Conservation (phyloP, 768 basidiomycete species). For the Lentinula detonsa region DNA sequence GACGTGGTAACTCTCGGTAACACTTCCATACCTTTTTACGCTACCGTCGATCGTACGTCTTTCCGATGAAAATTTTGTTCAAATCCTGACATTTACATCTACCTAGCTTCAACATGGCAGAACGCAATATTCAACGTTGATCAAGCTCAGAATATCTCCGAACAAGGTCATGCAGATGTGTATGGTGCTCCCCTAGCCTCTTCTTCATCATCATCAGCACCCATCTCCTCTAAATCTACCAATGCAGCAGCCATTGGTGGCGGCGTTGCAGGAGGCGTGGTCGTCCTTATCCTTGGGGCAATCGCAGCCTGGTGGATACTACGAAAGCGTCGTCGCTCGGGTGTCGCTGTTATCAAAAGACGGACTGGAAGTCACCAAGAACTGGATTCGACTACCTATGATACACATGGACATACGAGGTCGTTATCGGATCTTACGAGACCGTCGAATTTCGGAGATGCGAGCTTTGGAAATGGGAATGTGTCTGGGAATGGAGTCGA, state of each 20-base stretch:
- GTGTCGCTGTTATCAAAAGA: no score
- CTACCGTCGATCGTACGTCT: not conserved
- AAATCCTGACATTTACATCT: not conserved
- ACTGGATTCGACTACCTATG: no score
- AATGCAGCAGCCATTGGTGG: not conserved
- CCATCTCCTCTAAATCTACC: not conserved
- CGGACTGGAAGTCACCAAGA: no score
- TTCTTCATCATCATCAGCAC: not conserved
- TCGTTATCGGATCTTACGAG: no score
- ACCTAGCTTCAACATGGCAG: slow-evolving; percentile 31
- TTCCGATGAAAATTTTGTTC: no score
- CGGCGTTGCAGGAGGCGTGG: not conserved
- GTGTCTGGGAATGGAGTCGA: no score
- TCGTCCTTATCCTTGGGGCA: not conserved
- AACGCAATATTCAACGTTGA: slow-evolving; percentile 18
- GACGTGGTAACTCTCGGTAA: slow-evolving; percentile 23
- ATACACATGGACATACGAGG: no score
- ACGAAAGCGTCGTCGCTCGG: not conserved
- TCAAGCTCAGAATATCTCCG: slow-evolving; percentile 22
- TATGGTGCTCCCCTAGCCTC: not conserved
- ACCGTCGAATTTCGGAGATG: no score
- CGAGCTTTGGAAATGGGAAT: no score
- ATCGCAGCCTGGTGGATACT: not conserved
- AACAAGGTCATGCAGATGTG: slow-evolving; percentile 13
- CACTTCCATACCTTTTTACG: slow-evolving; percentile 41